Evolutionary conservation across 208 protist species (phyloP).

Genomic region (Leishmania arabica): DNA sequence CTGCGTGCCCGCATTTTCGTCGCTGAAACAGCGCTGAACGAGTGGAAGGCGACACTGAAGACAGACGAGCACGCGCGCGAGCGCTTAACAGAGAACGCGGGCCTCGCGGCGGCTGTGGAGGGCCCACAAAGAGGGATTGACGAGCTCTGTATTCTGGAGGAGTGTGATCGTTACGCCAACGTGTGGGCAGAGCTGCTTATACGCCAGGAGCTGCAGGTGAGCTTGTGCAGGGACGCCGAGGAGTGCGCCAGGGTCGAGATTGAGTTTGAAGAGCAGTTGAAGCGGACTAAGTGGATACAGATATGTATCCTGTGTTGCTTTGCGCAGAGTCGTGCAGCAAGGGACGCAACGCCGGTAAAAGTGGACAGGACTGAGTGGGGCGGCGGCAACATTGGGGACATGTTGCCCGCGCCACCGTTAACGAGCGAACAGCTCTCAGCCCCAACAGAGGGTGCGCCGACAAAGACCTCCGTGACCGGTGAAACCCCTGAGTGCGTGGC

Average conservation of each 20-base stretch:
- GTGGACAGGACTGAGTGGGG: not conserved
- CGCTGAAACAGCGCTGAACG: slow-evolving; percentile 8
- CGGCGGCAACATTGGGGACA: not conserved
- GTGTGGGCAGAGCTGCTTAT: slow-evolving; percentile 4
- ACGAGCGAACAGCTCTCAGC: not conserved
- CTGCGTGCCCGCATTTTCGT: slow-evolving; percentile 6
- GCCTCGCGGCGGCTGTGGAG: not conserved
- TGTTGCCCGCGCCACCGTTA: not conserved
- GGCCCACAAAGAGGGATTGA: not conserved
- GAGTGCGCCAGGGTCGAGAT: slow-evolving; percentile 13
- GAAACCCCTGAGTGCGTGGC: not conserved
- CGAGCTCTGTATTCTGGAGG: slow-evolving; percentile 7
- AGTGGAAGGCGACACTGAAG: slow-evolving; percentile 3
- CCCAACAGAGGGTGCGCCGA: not conserved
- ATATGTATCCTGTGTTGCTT: not conserved
- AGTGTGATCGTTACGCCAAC: not conserved
- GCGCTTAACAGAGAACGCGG: not conserved
- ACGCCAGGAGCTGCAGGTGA: slow-evolving; percentile 5
- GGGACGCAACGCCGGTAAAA: not conserved
- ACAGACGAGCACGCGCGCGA: not conserved
- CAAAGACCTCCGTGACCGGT: no score
- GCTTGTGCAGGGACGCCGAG: slow-evolving; percentile 14
- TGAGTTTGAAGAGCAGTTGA: not conserved
- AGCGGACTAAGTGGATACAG: not conserved
- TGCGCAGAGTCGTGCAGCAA: not conserved